Evolutionary conservation across 208 protist species (phyloP).

Genomic region (Lotmaria passim): DNA sequence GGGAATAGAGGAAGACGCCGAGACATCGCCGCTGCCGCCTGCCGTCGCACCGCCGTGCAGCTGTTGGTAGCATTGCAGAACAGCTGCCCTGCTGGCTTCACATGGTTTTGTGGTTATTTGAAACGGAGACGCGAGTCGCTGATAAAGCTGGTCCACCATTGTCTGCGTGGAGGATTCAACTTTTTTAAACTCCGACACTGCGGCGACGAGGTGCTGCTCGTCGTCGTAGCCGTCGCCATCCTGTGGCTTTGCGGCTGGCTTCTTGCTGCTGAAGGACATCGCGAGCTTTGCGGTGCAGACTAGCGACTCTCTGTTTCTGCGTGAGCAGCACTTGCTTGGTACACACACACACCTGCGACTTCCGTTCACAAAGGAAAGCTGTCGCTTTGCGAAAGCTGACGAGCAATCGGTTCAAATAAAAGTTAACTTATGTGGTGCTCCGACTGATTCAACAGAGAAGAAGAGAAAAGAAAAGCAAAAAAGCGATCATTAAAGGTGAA

Average conservation of each 20-base stretch:
- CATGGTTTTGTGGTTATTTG: conserved; percentile 71
- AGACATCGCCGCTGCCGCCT: neutral
- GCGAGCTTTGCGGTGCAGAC: neutral
- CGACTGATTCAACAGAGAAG: neutral
- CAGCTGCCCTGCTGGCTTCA: conserved; percentile 46
- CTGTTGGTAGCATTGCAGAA: conserved; percentile 70
- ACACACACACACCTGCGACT: too few species aligned
- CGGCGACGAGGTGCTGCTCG: conserved; percentile 73
- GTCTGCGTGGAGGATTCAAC: conserved; percentile 59
- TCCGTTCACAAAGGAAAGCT: too few species aligned
- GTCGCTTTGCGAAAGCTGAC: too few species aligned
- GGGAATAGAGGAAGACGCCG: neutral
- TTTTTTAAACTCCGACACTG: conserved; percentile 67
- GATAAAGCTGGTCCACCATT: conserved; percentile 62
- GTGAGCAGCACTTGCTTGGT: neutral
- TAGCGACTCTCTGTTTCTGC: too few species aligned
- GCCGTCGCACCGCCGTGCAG: conserved; percentile 24
- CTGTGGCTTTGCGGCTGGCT: conserved; percentile 5
- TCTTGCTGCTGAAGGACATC: conserved; percentile 29
- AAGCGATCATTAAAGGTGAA: neutral
- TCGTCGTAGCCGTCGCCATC: conserved; percentile 35
- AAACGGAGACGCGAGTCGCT: conserved; percentile 72
- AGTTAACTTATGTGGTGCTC: too few species aligned
- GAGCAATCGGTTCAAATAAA: too few species aligned
- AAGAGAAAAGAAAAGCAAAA: neutral